Percentiles rank a stretch among this genome's conserved stretches.
Evolutionary conservation across 208 protist species (phyloP).

Genomic region (Crithidia bombi): DNA sequence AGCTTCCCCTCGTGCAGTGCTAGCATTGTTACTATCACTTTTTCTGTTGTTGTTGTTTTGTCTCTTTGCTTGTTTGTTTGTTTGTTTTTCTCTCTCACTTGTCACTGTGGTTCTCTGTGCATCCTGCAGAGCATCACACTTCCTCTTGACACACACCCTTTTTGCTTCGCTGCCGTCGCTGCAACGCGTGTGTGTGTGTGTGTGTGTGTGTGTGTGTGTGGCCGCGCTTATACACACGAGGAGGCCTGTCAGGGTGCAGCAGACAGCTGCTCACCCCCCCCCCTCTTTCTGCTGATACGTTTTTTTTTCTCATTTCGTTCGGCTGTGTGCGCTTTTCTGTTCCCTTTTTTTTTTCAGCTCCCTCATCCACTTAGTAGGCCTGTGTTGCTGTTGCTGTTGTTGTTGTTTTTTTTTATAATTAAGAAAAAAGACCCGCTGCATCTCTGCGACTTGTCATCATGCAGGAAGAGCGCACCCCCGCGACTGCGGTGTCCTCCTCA

Average conservation of each 20-base stretch:
- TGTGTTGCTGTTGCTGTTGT: constrained; percentile 3
- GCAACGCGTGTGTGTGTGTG: constrained; percentile 3
- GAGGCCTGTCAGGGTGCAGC: too few species aligned
- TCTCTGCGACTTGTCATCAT: background rate
- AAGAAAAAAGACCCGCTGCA: background rate
- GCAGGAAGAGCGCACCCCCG: background rate
- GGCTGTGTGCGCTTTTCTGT: too few species aligned
- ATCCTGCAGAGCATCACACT: too few species aligned
- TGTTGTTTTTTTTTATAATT: background rate
- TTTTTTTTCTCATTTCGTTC: background rate
- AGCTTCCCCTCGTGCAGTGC: background rate
- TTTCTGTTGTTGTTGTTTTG: background rate
- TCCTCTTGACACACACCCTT: too few species aligned
- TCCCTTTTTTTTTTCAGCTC: background rate
- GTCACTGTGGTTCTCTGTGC: too few species aligned
- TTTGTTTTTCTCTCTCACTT: background rate
- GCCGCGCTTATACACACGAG: background rate
- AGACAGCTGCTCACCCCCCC: too few species aligned
- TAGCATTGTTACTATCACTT: background rate
- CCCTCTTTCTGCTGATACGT: background rate
- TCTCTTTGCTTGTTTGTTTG: constrained; percentile 3
- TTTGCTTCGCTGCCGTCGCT: background rate
- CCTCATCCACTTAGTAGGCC: background rate
- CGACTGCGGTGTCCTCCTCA: background rate
- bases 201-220: constrained; percentile 9